Evolutionary conservation across 176 grass and related monocot species (phyloP).

Genomic region (Zoysia japonica): DNA sequence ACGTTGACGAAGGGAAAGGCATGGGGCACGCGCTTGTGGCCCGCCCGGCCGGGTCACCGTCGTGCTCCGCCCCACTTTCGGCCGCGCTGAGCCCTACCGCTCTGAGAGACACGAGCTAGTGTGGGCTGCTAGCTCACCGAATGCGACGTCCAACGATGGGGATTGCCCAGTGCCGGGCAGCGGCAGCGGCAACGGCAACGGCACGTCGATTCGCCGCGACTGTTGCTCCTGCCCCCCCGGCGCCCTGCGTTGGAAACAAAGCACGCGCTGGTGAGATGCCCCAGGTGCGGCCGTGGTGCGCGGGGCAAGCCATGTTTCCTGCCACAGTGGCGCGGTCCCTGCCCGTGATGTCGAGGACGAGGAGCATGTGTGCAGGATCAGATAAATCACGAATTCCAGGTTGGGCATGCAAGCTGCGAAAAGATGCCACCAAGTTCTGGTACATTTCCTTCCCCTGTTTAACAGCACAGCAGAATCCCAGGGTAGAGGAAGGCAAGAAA

Average conservation of each 20-base stretch:
- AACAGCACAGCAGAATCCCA: neutral
- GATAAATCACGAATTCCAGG: neutral
- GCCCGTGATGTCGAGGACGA: neutral
- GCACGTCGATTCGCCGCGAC: neutral
- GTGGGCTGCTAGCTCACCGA: conserved; percentile 39
- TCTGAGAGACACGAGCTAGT: conserved; percentile 31
- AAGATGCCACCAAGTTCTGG: neutral
- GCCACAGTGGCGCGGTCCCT: neutral
- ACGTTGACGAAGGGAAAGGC: conserved; percentile 38
- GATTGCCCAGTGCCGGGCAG: neutral
- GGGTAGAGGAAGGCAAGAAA: neutral
- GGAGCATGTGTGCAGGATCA: neutral
- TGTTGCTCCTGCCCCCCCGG: neutral
- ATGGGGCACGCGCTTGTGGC: conserved; percentile 14
- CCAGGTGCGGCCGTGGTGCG: conserved; percentile 2
- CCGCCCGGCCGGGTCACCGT: conserved; percentile 18
- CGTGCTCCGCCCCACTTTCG: conserved; percentile 21
- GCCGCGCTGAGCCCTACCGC: conserved; percentile 16
- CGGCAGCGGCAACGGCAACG: neutral
- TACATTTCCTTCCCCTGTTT: neutral
- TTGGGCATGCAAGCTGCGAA: neutral
- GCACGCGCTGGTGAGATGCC: neutral
- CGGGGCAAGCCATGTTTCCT: neutral
- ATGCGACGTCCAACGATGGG: conserved; percentile 29
- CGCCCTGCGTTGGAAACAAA: too few species aligned